Conservation (phyloP, 495 filamentous ascomycete genomes). For the Annulohypoxylon bovei region DNA sequence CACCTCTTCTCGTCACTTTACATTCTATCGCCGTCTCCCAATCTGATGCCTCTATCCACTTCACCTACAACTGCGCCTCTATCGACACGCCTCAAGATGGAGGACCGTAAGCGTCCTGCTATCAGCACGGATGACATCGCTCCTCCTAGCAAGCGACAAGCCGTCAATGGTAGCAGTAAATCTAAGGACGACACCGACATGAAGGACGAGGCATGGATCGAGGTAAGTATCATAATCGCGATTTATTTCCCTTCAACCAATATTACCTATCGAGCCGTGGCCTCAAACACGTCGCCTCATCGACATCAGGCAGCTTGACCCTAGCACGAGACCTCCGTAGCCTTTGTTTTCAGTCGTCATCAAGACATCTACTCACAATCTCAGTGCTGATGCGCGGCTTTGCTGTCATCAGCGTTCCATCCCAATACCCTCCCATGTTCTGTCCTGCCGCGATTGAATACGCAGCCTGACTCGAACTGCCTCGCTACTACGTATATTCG, state of each 20-base stretch:
- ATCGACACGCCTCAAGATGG: slow-evolving; percentile 82
- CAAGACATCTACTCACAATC: slow-evolving; percentile 46
- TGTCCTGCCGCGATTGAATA: slow-evolving; percentile 30
- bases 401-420: slow-evolving; percentile 39
- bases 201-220: slow-evolving; percentile 81
- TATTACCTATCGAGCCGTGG: slow-evolving; percentile 18
- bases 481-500: slow-evolving; percentile 38
- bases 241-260: slow-evolving; percentile 19
- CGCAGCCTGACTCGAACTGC: slow-evolving; percentile 36
- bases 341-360: slow-evolving; percentile 37
- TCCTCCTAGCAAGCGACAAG: slow-evolving; percentile 87
- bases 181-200: slow-evolving; percentile 78
- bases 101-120: slow-evolving; percentile 94
- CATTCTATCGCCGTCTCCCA: slow-evolving; percentile 32
- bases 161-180: slow-evolving; percentile 78
- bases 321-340: slow-evolving; percentile 34
- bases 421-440: slow-evolving; percentile 30
- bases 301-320: slow-evolving; percentile 19
- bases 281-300: slow-evolving; percentile 5
- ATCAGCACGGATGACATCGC: slow-evolving; percentile 76
- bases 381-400: slow-evolving; percentile 47
- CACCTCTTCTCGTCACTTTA: slow-evolving; percentile 20
- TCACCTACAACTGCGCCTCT: slow-evolving; percentile 74
- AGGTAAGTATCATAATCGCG: slow-evolving; percentile 68
- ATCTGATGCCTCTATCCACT: slow-evolving; percentile 84